Evolutionary conservation across 2,329 filamentous ascomycete species (phyloP).

Genomic region (Elsinoe arachidis): DNA sequence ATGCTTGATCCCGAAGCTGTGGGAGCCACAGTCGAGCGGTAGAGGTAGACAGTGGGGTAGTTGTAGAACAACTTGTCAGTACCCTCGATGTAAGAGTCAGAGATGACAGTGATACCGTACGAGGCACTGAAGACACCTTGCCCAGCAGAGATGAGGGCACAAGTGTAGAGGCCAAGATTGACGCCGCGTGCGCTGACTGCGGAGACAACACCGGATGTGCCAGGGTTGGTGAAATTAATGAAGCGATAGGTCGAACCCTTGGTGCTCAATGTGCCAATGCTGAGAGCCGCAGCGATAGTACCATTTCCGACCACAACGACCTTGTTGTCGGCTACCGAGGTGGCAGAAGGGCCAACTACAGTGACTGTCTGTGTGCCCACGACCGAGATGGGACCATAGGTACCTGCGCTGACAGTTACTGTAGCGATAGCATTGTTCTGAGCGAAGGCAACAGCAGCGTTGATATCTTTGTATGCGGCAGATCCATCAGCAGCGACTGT

Average conservation of each 20-base stretch:
- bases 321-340: slow-evolving; percentile 25
- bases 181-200: slow-evolving; percentile 29
- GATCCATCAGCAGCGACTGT: slow-evolving; percentile 40
- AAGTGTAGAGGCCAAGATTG: slow-evolving; percentile 39
- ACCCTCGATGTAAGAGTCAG: slow-evolving; percentile 39
- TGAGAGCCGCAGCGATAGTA: slow-evolving; percentile 22
- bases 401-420: slow-evolving; percentile 37
- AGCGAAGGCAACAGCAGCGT: slow-evolving; percentile 36
- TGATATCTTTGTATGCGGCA: slow-evolving; percentile 25
- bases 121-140: slow-evolving; percentile 24
- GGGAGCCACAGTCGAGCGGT: slow-evolving; percentile 35
- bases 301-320: slow-evolving; percentile 26
- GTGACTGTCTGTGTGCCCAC: slow-evolving; percentile 35
- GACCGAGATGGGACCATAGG: slow-evolving; percentile 36
- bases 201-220: slow-evolving; percentile 19
- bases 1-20: slow-evolving; percentile 26
- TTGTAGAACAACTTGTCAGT: slow-evolving; percentile 36
- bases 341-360: slow-evolving; percentile 29
- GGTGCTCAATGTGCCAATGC: slow-evolving; percentile 24
- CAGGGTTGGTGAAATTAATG: slow-evolving; percentile 33
- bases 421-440: slow-evolving; percentile 35
- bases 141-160: slow-evolving; percentile 35
- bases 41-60: slow-evolving; percentile 36
- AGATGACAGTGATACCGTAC: slow-evolving; percentile 32
- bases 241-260: slow-evolving; percentile 31